Base-by-base conservation (phyloP, 2,329 filamentous ascomycete genomes). In the Calonectria hawksworthii region DNA sequence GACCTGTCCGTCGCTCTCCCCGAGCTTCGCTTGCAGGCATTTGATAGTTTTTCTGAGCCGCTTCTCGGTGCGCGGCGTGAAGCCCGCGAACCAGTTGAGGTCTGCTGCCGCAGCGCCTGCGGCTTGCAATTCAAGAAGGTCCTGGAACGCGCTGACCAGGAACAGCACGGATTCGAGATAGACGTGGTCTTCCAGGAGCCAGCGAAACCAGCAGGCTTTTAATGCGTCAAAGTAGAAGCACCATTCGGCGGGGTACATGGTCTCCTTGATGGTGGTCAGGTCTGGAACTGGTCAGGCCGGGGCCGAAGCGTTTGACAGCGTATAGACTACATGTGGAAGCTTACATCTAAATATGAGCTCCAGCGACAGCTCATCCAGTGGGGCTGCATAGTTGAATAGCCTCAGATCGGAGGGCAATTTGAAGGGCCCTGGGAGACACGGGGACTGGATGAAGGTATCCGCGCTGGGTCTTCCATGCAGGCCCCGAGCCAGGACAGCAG, bases 221-320 rank as follows among this genome's bases (percentile, higher is more conserved):
- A 74, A 72, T 3, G 18, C 28, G 67, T 83, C 81, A 1, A 72
- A 47, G 0, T 77, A 71, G 66, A 82, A 75, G 61, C 82, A 84
- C 77, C 78, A 79, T 56, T 84, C 82, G 34, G 77, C 73, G 0
- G 82, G 82, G 21, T 83, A 84, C 61, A 83, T 75, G 5, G 75
- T 75, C 8, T 83, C 76, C 54, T 80, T 80, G 69, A 82, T 75
- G 28, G 78, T 79, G 13, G 76, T 78, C 6, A 83, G 50, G 73
- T 82, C 82, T 83, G 9, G 23, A 14, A 10, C 16, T 7, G 9
- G 74, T 74, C 16, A 64, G 69, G 32, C 8, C n/a, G 23, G 9
- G 21, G 30, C 21, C 41, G 61, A 16, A 21, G 21, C 0, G 47
- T 9, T 3, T 23, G 30, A 18, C 16, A 4, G 28, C 9, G 5